These are phyloP conservation scores for Quaeritorhiza haematococci DNA, from an alignment of 371 early-diverging fungal genomes.

Conservation along the genomic window DNA sequence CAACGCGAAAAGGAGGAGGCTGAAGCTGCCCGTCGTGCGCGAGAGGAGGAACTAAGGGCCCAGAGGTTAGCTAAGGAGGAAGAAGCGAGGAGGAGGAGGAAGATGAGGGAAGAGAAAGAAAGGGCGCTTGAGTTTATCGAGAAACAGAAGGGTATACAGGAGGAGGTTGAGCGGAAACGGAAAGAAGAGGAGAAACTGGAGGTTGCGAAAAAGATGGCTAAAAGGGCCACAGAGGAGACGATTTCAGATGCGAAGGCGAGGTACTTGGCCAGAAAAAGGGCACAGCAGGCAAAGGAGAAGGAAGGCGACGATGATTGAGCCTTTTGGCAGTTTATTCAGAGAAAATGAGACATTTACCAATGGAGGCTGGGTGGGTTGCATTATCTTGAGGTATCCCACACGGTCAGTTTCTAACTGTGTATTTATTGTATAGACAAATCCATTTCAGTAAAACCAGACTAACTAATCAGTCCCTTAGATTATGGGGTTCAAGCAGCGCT, in stretches of 20 bases:
- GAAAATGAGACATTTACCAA: no score
- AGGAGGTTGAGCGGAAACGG: slow-evolving; percentile 42
- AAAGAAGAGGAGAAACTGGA: slow-evolving; percentile 49
- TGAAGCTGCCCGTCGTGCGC: slow-evolving; percentile 5
- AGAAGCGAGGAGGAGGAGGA: slow-evolving; percentile 47
- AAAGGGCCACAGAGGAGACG: slow-evolving; percentile 60
- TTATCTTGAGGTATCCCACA: no score
- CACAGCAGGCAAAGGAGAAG: slow-evolving; percentile 7
- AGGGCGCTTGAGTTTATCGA: slow-evolving; percentile 4
- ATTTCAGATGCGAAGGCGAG: slow-evolving; percentile 73
- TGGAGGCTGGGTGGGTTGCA: no score
- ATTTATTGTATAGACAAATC: no score
- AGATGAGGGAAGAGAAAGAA: slow-evolving; percentile 40
- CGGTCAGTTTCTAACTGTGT: no score
- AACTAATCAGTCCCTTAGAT: no score
- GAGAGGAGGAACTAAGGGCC: slow-evolving; percentile 14
- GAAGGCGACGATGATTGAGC: slow-evolving; percentile 14
- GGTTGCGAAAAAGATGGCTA: slow-evolving; percentile 50
- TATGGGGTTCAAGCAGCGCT: no score
- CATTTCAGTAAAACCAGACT: no score
- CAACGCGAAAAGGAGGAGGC: slow-evolving; percentile 14
- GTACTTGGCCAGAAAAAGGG: slow-evolving; percentile 69
- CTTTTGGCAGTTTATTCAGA: no score
- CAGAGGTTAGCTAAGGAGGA: slow-evolving; percentile 36
- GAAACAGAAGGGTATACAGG: slow-evolving; percentile 29